Evolutionary conservation across 495 filamentous ascomycete genomes (phyloP), one percentile per base, ranked within the genome.

Genomic region (Penicillium malachiteum): DNA sequence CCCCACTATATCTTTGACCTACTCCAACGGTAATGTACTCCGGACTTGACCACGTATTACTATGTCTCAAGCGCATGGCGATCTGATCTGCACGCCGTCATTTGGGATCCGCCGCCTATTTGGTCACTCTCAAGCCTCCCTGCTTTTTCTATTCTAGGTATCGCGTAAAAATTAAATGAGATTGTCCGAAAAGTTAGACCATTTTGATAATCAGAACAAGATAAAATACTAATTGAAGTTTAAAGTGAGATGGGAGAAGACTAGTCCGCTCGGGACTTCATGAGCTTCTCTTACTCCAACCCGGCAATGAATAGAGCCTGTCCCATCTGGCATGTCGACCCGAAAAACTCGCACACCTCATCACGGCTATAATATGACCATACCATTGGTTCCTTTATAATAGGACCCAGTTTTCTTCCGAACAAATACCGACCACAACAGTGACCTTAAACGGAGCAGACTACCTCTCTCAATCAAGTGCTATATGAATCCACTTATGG

Each of bases 31-130:
- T 31, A 56, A 60, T 60, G 57, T 57, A 58, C 51, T 65, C 59
- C 55, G 39, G 57, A 64, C 48, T 64, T 55, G 59, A 66, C 62
- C 62, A 65, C 62, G 62, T 65, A 66, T 48, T 16, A 26, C 39
- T 35, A 35, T 69, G 64, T 71, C 64, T 71, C 63, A 69, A 66
- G 50, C 40, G 59, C 55, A 55, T 59, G 70, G 62, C 71, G 67
- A 73, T 73, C 71, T 14, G 70, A 74, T 71, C 70, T 69, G 70
- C 71, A 73, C 59, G 58, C 65, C 63, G 60, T 69, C 65, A 65
- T 46, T 58, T 43, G 50, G 59, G 65, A 68, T 68, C n/a, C 65
- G 58, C 54, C 64, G 45, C 54, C 50, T 50, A 56, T 50, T 60
- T 35, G 48, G 52, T 33, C 52, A 52, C 11, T 16, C 35, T 31